Percentiles rank a stretch among this genome's conserved stretches.
phyloP scores from a whole-genome alignment of 352 stramenopile genomes.

The Saprolegnia parasitica region DNA sequence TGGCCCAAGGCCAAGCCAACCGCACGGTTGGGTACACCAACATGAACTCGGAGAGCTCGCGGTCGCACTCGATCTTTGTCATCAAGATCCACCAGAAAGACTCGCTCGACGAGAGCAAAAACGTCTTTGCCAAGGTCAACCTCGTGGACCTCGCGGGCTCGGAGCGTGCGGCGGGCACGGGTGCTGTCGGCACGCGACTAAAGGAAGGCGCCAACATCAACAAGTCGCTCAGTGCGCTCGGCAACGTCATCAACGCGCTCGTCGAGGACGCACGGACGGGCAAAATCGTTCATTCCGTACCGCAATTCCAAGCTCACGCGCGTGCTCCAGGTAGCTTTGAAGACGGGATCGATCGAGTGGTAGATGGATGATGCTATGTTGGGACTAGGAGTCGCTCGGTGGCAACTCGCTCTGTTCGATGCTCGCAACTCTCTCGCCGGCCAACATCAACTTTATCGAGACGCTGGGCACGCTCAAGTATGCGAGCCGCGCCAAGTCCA shows the following conservation, averaged over 20 bases:
- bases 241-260: slow-evolving; percentile 92
- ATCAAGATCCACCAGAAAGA: slow-evolving; percentile 94
- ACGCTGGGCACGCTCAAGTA: slow-evolving; percentile 95
- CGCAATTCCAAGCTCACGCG: slow-evolving; percentile 93
- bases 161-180: slow-evolving; percentile 87
- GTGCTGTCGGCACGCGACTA: slow-evolving; percentile 82
- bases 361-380: slow-evolving; percentile 5
- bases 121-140: slow-evolving; percentile 92
- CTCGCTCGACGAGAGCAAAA: slow-evolving; percentile 70
- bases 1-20: slow-evolving; percentile 59
- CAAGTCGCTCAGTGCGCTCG: slow-evolving; percentile 88
- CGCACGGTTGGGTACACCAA: slow-evolving; percentile 82
- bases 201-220: slow-evolving; percentile 95
- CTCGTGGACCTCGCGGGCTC: slow-evolving; percentile 92
- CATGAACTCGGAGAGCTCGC: slow-evolving; percentile 91
- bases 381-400: slow-evolving; percentile 70
- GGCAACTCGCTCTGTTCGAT: slow-evolving; percentile 94
- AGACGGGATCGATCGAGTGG: background rate
- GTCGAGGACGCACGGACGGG: slow-evolving; percentile 70
- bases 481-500: slow-evolving; percentile 90
- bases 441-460: slow-evolving; percentile 94
- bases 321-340: slow-evolving; percentile 58
- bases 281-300: slow-evolving; percentile 91
- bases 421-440: slow-evolving; percentile 91
- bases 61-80: slow-evolving; percentile 95